These are phyloP conservation scores for Heliophila coronopifolia DNA, from an alignment of 441 rosid genomes.

Conservation along the genomic window DNA sequence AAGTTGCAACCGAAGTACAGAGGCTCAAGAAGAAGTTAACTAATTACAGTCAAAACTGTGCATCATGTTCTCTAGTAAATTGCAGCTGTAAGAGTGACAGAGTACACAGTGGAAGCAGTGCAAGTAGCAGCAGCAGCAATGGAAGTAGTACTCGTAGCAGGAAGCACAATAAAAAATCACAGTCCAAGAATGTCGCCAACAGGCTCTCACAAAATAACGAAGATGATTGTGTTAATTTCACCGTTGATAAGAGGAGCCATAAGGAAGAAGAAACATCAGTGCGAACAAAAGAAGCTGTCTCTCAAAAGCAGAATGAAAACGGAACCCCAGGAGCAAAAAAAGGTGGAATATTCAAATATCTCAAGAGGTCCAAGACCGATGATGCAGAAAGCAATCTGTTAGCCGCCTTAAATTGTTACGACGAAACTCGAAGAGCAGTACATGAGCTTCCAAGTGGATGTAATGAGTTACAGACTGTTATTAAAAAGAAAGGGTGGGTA, in stretches of 20 bases:
- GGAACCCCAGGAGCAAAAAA: slow-evolving; percentile 33
- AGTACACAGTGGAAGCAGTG: slow-evolving; percentile 87
- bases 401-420: slow-evolving; percentile 61
- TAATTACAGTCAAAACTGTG: slow-evolving; percentile 54
- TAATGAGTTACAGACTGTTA: slow-evolving; percentile 49
- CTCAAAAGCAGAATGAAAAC: slow-evolving; percentile 29
- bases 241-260: slow-evolving; percentile 23
- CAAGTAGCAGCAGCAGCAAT: slow-evolving; percentile 73
- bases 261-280: slow-evolving; percentile 24
- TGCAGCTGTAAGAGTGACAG: slow-evolving; percentile 93
- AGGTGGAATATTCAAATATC: slow-evolving; percentile 87
- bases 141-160: slow-evolving; percentile 43
- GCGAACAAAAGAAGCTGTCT: slow-evolving; percentile 25
- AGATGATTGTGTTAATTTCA: slow-evolving; percentile 28
- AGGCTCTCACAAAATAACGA: slow-evolving; percentile 32
- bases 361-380: slow-evolving; percentile 36
- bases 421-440: slow-evolving; percentile 68
- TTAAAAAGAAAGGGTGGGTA: slow-evolving; percentile 84
- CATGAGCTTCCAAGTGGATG: slow-evolving; percentile 48
- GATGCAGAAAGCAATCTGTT: slow-evolving; percentile 62
- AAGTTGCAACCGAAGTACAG: slow-evolving; percentile 76
- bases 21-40: slow-evolving; percentile 78
- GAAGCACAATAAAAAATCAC: slow-evolving; percentile 51
- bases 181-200: slow-evolving; percentile 33
- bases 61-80: slow-evolving; percentile 73